Conservation (phyloP, 495 filamentous ascomycete genomes). For the Penicillium waksmanii region DNA sequence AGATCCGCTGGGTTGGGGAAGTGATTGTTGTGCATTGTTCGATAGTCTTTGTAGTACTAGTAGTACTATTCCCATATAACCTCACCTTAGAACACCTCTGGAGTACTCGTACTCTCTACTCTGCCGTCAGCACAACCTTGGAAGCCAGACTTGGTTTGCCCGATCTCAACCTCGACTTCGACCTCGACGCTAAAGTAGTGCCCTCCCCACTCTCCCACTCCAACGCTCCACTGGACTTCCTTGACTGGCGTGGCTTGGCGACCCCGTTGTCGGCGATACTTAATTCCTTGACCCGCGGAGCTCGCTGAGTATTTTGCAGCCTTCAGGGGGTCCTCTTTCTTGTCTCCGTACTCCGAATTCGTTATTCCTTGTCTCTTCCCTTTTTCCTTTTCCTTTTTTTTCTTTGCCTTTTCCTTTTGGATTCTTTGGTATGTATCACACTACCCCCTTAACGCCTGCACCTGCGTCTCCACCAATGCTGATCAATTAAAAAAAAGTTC, state of each 20-base stretch:
- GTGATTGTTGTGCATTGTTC: neutral
- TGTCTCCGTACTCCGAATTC: constrained; percentile 21
- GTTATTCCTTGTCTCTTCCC: constrained; percentile 8
- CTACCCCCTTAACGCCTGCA: neutral
- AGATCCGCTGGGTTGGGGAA: neutral
- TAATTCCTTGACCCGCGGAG: constrained; percentile 34
- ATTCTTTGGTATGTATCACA: constrained; percentile 5
- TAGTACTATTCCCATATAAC: too few species aligned
- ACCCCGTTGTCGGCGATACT: constrained; percentile 34
- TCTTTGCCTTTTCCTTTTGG: constrained; percentile 2
- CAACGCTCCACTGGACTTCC: neutral
- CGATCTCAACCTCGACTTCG: neutral
- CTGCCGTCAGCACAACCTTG: too few species aligned
- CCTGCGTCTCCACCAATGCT: neutral
- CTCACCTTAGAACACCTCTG: too few species aligned
- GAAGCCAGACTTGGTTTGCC: too few species aligned
- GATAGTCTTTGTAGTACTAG: neutral
- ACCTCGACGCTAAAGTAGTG: constrained; percentile 2
- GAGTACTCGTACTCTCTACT: too few species aligned
- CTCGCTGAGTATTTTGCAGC: constrained; percentile 30
- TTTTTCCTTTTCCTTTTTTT: constrained; percentile 11
- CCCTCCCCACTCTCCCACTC: neutral
- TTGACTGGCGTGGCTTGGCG: constrained; percentile 30
- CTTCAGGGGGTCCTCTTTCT: constrained; percentile 33
- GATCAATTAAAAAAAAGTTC: constrained; percentile 15